These are phyloP conservation scores for Candida andamanensis DNA, from an alignment of 805 yeast genomes.

Conservation along the genomic window DNA sequence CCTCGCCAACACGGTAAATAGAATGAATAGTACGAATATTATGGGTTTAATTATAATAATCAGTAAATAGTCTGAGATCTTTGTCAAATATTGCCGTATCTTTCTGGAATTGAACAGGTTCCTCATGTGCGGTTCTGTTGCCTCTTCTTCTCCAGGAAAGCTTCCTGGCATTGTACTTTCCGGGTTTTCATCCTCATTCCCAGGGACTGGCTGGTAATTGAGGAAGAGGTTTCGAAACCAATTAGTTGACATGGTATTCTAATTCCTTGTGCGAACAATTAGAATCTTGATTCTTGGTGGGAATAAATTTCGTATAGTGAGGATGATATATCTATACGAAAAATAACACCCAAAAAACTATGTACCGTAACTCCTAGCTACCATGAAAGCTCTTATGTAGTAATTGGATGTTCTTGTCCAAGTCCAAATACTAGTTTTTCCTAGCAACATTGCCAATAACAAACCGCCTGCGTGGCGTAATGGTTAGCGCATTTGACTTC, in stretches of 20 bases:
- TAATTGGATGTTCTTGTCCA: too few species aligned
- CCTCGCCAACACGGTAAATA: slow-evolving; percentile 20
- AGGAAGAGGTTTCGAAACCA: slow-evolving; percentile 3
- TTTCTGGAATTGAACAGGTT: slow-evolving; percentile 16
- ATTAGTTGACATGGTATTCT: slow-evolving; percentile 4
- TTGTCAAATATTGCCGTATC: slow-evolving; percentile 5
- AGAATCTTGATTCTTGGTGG: too few species aligned
- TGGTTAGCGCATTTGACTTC: too few species aligned
- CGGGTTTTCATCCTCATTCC: neutral
- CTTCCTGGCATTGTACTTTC: slow-evolving; percentile 17
- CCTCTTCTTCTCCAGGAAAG: slow-evolving; percentile 15
- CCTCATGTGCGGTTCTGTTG: slow-evolving; percentile 9
- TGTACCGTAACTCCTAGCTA: too few species aligned
- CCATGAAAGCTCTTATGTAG: slow-evolving; percentile 3
- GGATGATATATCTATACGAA: too few species aligned
- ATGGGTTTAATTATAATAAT: slow-evolving; percentile 20
- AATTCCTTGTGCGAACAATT: too few species aligned
- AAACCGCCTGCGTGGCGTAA: too few species aligned
- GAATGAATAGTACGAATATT: slow-evolving; percentile 17
- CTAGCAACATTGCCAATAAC: too few species aligned
- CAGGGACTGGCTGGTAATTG: slow-evolving; percentile 6
- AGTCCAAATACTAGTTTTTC: too few species aligned
- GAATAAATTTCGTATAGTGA: too few species aligned
- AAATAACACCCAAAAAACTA: too few species aligned
- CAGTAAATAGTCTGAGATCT: slow-evolving; percentile 8